Conservation (phyloP, 345 rosid species). For the Limnanthes douglasii region DNA sequence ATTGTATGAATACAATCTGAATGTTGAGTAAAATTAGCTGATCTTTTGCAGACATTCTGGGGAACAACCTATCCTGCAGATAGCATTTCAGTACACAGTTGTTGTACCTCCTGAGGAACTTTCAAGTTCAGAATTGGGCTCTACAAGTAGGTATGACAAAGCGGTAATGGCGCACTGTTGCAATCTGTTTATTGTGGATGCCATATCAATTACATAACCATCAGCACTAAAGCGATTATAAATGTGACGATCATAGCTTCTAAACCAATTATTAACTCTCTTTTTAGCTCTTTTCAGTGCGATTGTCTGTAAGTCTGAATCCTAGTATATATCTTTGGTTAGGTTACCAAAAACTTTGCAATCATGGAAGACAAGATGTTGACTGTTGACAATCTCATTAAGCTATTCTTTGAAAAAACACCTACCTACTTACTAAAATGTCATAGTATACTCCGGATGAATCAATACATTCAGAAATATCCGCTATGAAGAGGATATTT, state of each 20-base stretch:
- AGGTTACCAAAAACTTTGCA: background rate
- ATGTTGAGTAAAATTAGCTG: too few species aligned
- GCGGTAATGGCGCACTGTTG: too few species aligned
- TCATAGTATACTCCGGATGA: too few species aligned
- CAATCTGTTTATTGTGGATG: background rate
- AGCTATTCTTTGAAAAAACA: constrained; percentile 1
- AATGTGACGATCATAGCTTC: too few species aligned
- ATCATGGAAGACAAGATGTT: background rate
- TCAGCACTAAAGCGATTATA: too few species aligned
- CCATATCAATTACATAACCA: background rate
- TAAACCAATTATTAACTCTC: background rate
- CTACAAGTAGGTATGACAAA: constrained; percentile 53
- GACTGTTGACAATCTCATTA: background rate
- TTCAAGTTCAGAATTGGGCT: constrained; percentile 28
- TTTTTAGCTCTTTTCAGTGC: too few species aligned
- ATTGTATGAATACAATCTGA: too few species aligned
- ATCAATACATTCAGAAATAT: too few species aligned
- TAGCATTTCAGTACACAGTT: constrained; percentile 89
- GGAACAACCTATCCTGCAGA: constrained; percentile 84
- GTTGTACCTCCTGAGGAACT: constrained; percentile 75
- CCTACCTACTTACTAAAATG: too few species aligned
- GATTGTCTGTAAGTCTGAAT: too few species aligned
- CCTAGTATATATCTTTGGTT: too few species aligned
- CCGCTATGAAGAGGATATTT: too few species aligned
- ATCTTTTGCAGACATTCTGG: constrained; percentile 43